phyloP scores from a whole-genome alignment of 768 basidiomycete species.

The Termitomyces sp. region DNA sequence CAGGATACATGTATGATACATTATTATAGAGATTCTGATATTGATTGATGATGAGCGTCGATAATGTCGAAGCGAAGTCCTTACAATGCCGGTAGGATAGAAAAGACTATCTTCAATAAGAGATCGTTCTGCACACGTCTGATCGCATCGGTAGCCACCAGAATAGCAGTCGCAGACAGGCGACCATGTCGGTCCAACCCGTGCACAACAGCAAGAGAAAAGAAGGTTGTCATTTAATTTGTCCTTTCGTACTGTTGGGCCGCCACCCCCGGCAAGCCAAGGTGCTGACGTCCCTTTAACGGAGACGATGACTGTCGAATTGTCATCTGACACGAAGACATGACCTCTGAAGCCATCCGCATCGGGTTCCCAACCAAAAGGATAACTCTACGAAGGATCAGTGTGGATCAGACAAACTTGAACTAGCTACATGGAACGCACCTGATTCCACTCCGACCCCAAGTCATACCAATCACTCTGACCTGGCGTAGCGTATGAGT shows the following conservation, averaged over 20 bases:
- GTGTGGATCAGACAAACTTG: neutral
- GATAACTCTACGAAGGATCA: conserved; percentile 38
- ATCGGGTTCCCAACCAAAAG: conserved; percentile 87
- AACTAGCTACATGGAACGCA: conserved; percentile 19
- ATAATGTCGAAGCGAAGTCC: conserved; percentile 17
- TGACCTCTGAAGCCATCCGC: conserved; percentile 93
- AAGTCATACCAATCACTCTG: conserved; percentile 70
- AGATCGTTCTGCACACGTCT: conserved; percentile 73
- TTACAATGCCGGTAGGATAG: conserved; percentile 78
- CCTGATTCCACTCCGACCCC: conserved; percentile 55
- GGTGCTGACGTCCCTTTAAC: conserved; percentile 92
- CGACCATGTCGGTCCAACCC: conserved; percentile 91
- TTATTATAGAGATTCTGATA: conserved; percentile 87
- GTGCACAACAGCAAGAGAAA: conserved; percentile 94
- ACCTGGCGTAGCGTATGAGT: conserved; percentile 61
- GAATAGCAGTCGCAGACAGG: conserved; percentile 87
- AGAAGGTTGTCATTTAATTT: conserved; percentile 94
- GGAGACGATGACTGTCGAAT: conserved; percentile 80
- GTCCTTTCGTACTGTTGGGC: conserved; percentile 83
- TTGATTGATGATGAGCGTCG: neutral
- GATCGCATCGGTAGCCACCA: conserved; percentile 70
- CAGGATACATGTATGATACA: conserved; percentile 84
- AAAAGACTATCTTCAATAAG: conserved; percentile 81
- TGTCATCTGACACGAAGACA: conserved; percentile 78
- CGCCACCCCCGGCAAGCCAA: conserved; percentile 60